Conservation (phyloP, 768 basidiomycete species). For the Boletus reticulatus region DNA sequence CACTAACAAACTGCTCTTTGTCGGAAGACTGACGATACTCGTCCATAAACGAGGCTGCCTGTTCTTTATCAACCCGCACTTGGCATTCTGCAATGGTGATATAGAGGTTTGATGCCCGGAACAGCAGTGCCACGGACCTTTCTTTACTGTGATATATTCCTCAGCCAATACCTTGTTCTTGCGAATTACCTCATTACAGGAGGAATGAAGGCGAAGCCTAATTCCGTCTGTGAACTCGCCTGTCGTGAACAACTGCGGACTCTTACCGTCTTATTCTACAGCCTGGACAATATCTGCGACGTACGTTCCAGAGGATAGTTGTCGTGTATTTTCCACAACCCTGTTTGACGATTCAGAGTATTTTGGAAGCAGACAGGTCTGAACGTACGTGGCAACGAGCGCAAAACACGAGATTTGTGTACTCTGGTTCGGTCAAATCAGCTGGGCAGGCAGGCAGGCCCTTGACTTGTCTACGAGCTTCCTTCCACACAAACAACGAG, state of each 20-base stretch:
- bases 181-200: neutral
- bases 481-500: constrained; percentile 27
- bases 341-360: neutral
- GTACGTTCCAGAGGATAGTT: constrained; percentile 3
- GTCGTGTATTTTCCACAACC: constrained; percentile 3
- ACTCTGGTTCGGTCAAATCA: constrained; percentile 46
- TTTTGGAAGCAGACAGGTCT: neutral
- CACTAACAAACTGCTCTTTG: neutral
- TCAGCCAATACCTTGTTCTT: neutral
- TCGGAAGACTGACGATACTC: constrained; percentile 3
- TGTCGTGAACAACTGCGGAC: neutral
- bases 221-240: neutral
- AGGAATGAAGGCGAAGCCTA: neutral
- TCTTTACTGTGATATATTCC: neutral
- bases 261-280: neutral
- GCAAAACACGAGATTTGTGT: constrained; percentile 41
- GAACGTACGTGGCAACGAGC: constrained; percentile 23
- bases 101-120: neutral
- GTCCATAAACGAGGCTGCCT: constrained; percentile 5
- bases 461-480: constrained; percentile 30
- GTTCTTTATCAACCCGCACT: constrained; percentile 5
- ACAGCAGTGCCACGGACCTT: neutral
- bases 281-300: constrained; percentile 12
- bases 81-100: neutral
- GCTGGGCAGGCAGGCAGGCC: constrained; percentile 43